Evolutionary conservation across 768 basidiomycete species (phyloP).

Genomic region (Coprinopsis marcescibilis): DNA sequence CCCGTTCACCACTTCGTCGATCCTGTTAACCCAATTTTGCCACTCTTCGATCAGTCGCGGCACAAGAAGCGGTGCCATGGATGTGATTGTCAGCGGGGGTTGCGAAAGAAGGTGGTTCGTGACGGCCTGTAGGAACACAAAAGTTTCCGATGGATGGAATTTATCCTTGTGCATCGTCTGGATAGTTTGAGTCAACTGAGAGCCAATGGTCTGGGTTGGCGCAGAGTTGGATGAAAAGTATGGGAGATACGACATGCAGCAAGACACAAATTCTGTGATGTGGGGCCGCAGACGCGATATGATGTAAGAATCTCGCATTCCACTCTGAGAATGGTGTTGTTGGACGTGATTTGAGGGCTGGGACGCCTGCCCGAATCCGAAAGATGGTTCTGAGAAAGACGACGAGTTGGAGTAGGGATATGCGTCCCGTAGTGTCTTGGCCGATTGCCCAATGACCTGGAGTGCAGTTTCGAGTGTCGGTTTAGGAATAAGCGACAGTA

Average conservation of each 20-base stretch:
- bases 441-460: conserved; percentile 60
- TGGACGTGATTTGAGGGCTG: conserved; percentile 16
- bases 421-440: conserved; percentile 72
- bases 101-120: conserved; percentile 65
- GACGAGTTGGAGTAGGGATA: conserved; percentile 71
- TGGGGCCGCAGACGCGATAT: conserved; percentile 68
- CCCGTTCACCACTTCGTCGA: conserved; percentile 65
- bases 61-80: conserved; percentile 51
- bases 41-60: conserved; percentile 69
- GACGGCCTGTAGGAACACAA: conserved; percentile 60
- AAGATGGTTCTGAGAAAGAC: conserved; percentile 22
- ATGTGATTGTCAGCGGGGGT: conserved; percentile 58
- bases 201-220: conserved; percentile 21
- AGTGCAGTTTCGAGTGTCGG: conserved; percentile 73
- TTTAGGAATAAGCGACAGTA: conserved; percentile 78
- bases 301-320: conserved; percentile 81
- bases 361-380: conserved; percentile 33
- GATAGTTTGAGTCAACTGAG: conserved; percentile 32
- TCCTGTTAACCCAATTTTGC: conserved; percentile 67
- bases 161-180: conserved; percentile 54
- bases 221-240: conserved; percentile 63
- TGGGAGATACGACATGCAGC: conserved; percentile 76
- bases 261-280: conserved; percentile 70
- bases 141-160: conserved; percentile 70
- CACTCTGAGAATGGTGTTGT: conserved; percentile 30